These are phyloP conservation scores for Ustilago sp. DNA, from an alignment of 1,284 basidiomycete species.

Conservation along the genomic window DNA sequence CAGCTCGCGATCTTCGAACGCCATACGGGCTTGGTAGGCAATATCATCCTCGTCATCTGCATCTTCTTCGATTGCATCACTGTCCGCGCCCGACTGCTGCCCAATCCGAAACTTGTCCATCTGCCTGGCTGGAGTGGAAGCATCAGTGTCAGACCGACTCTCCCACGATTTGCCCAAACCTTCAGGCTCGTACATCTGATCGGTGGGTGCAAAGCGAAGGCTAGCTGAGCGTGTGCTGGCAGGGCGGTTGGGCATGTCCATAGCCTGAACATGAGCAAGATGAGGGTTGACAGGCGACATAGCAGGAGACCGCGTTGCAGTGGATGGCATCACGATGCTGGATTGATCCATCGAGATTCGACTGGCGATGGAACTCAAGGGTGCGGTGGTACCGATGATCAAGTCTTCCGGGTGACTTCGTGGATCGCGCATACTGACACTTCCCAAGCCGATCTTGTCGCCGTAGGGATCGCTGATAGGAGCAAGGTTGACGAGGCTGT, in stretches of 20 bases:
- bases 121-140: slow-evolving; percentile 9
- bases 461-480: slow-evolving; percentile 80
- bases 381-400: slow-evolving; percentile 25
- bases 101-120: slow-evolving; percentile 27
- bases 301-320: slow-evolving; percentile 29
- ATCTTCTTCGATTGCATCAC: slow-evolving; percentile 12
- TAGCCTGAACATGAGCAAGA: slow-evolving; percentile 35
- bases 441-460: slow-evolving; percentile 54
- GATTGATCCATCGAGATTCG: slow-evolving; percentile 43
- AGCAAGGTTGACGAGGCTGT: slow-evolving; percentile 81
- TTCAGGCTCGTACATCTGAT: slow-evolving; percentile 36
- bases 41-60: slow-evolving; percentile 30
- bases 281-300: slow-evolving; percentile 31
- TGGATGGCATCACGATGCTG: slow-evolving; percentile 37
- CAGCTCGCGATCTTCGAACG: slow-evolving; percentile 82
- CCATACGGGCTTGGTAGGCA: slow-evolving; percentile 44
- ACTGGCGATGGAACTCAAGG: slow-evolving; percentile 40
- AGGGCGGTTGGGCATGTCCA: slow-evolving; percentile 33
- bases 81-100: not conserved
- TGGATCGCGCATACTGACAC: slow-evolving; percentile 53
- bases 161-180: slow-evolving; percentile 32
- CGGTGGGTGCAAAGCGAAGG: slow-evolving; percentile 51
- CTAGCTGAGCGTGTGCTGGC: slow-evolving; percentile 51
- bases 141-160: slow-evolving; percentile 31
- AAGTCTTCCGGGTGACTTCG: slow-evolving; percentile 35